These are phyloP conservation scores for Tulasnella sp. DNA, from an alignment of 768 basidiomycete genomes.

Conservation along the genomic window DNA sequence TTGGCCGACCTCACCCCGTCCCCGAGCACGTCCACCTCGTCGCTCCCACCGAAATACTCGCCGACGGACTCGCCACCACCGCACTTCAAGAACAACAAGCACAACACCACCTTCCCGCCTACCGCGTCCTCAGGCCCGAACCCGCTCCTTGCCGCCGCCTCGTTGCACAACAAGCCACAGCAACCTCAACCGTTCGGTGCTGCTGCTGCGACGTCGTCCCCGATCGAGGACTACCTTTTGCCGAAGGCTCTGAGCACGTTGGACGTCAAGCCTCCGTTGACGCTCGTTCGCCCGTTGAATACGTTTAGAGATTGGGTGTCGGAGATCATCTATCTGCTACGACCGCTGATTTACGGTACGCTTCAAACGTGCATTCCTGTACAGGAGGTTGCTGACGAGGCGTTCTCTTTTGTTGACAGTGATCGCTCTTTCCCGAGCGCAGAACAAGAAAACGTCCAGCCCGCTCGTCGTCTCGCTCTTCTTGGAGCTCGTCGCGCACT, in stretches of 20 bases:
- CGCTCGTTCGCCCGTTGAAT: conserved; percentile 58
- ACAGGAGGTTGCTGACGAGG: conserved; percentile 29
- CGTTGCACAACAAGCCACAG: conserved; percentile 18
- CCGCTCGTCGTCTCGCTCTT: conserved; percentile 62
- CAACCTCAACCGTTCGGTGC: neutral
- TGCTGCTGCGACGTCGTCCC: conserved; percentile 26
- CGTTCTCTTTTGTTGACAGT: conserved; percentile 34
- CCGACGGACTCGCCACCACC: conserved; percentile 52
- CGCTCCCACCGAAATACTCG: neutral
- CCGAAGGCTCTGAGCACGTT: conserved; percentile 73
- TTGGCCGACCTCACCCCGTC: conserved; percentile 44
- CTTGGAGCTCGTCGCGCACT: conserved; percentile 71
- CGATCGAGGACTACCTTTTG: conserved; percentile 74
- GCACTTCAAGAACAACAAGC: conserved; percentile 75
- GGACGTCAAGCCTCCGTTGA: conserved; percentile 65
- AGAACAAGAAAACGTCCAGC: conserved; percentile 46
- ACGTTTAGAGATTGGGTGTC: conserved; percentile 70
- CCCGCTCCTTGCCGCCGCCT: conserved; percentile 34
- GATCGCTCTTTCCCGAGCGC: conserved; percentile 35
- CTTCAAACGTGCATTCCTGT: conserved; percentile 7
- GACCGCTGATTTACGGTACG: conserved; percentile 76
- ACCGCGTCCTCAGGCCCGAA: conserved; percentile 42
- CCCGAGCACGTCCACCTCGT: neutral
- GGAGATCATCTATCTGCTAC: conserved; percentile 64
- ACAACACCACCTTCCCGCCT: conserved; percentile 56